Evolutionary conservation across 257 asterid species (phyloP).

Genomic region (Solanum neorickii): DNA sequence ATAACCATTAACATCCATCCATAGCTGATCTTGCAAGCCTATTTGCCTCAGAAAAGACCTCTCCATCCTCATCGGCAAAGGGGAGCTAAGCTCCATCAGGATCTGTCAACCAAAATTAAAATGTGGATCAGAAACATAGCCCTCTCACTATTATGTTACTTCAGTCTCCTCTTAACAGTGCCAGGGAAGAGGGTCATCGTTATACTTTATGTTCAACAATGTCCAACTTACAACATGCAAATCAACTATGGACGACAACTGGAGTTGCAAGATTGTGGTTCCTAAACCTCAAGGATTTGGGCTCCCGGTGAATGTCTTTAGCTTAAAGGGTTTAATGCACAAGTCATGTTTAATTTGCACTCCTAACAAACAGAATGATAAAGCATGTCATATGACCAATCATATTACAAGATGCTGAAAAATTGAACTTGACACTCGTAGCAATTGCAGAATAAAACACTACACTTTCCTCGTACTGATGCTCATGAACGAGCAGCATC

Average conservation of each 20-base stretch:
- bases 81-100: neutral
- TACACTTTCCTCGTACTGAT: neutral
- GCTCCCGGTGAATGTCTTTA: neutral
- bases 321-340: neutral
- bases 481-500: neutral
- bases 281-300: neutral
- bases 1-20: neutral
- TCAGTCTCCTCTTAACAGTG: neutral
- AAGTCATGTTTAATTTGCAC: neutral
- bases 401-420: neutral
- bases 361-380: neutral
- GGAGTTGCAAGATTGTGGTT: neutral
- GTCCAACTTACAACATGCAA: neutral
- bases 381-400: neutral
- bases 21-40: neutral
- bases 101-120: neutral
- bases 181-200: neutral
- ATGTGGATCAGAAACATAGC: neutral
- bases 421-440: neutral
- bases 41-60: constrained; percentile 1
- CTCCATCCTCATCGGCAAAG: neutral
- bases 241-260: neutral
- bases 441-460: neutral
- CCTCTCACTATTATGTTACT: neutral
- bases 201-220: neutral